Conservation (phyloP, 139 green algal genomes). For the Gonium pectorale region DNA sequence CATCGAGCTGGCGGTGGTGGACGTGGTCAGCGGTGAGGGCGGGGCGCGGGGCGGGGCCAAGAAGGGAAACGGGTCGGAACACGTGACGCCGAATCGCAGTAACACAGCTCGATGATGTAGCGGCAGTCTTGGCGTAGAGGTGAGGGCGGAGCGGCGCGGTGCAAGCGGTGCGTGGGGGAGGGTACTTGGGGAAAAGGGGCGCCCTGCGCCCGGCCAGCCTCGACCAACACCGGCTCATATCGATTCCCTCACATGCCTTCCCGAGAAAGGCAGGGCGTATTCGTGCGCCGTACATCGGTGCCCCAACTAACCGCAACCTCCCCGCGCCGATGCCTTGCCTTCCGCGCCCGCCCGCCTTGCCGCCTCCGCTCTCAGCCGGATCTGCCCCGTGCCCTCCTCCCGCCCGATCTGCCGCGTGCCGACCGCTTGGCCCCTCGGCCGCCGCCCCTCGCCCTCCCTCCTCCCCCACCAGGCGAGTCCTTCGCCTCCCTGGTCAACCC, state of each 20-base stretch:
- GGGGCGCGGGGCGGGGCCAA: not conserved
- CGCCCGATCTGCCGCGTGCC: too few species aligned
- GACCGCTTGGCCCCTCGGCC: too few species aligned
- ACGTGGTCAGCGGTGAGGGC: constrained; percentile 10
- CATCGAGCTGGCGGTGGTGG: constrained; percentile 30
- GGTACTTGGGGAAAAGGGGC: not conserved
- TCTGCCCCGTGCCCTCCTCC: too few species aligned
- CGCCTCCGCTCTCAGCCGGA: not conserved
- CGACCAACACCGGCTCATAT: not conserved
- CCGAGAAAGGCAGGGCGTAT: too few species aligned
- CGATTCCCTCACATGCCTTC: too few species aligned
- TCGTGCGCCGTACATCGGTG: too few species aligned
- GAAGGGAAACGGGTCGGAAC: not conserved
- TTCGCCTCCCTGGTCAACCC: constrained; percentile 31
- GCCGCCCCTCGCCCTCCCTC: not conserved
- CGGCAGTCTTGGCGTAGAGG: too few species aligned
- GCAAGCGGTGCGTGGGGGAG: too few species aligned
- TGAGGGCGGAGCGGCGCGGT: too few species aligned
- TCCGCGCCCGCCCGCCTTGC: not conserved
- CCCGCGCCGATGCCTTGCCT: not conserved
- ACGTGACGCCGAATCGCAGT: too few species aligned
- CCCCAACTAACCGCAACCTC: not conserved
- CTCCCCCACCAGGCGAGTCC: constrained; percentile 5
- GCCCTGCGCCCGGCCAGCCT: not conserved
- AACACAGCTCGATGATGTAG: too few species aligned